A percentile compares a stretch with the other conserved stretches of the same genome.
phyloP scores from a whole-genome alignment of 2,329 filamentous ascomycete genomes.

The Apiospora phragmitis region DNA sequence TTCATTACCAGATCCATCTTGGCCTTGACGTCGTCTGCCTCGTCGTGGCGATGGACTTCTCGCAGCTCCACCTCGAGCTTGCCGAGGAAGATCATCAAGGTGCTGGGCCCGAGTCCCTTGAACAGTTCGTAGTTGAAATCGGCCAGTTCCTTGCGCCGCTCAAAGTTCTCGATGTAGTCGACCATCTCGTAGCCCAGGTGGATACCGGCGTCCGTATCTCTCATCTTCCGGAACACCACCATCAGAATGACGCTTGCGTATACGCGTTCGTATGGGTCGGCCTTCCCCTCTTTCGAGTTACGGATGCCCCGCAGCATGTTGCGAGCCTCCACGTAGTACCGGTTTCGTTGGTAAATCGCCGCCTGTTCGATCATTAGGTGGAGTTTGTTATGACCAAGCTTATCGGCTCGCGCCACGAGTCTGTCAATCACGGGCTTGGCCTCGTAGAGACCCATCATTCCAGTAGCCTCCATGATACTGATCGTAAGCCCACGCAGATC shows the following conservation, averaged over 20 bases:
- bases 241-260: slow-evolving; percentile 13
- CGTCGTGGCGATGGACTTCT: neutral
- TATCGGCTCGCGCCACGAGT: neutral
- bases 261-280: slow-evolving; percentile 9
- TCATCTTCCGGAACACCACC: neutral
- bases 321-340: slow-evolving; percentile 1
- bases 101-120: neutral
- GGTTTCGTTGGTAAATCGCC: slow-evolving; percentile 3
- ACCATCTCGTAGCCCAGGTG: slow-evolving; percentile 8
- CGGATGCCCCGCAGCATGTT: neutral
- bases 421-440: slow-evolving; percentile 11
- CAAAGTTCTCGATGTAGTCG: neutral
- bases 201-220: slow-evolving; percentile 5
- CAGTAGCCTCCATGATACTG: slow-evolving; percentile 15
- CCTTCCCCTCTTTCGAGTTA: neutral
- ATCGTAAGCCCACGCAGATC: slow-evolving; percentile 12
- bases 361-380: slow-evolving; percentile 13
- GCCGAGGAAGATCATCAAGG: neutral
- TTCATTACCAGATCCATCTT: neutral
- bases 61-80: slow-evolving; percentile 8
- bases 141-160: neutral
- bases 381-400: slow-evolving; percentile 4
- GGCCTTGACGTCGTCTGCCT: slow-evolving; percentile 5
- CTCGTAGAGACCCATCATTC: slow-evolving; percentile 14
- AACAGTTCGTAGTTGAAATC: neutral